These are phyloP conservation scores for Fusarium solani-melongenae DNA, from an alignment of 2,329 filamentous ascomycete species.

Conservation along the genomic window DNA sequence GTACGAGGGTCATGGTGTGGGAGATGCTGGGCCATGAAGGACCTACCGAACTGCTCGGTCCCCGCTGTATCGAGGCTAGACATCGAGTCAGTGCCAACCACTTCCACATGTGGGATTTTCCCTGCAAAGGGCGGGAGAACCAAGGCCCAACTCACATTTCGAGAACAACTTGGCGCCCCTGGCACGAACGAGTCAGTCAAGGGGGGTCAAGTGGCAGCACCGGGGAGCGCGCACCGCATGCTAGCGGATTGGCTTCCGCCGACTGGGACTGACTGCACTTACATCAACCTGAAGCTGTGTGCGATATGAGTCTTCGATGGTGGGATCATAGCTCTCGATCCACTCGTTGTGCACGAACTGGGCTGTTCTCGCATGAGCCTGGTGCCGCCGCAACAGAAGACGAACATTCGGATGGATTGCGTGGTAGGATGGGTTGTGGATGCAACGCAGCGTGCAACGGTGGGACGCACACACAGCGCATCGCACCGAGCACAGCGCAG, in stretches of 20 bases:
- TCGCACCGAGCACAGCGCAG: not conserved
- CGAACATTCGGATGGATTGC: slow-evolving; percentile 20
- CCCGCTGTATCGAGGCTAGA: slow-evolving; percentile 85
- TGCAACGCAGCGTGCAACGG: slow-evolving; percentile 1
- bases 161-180: slow-evolving; percentile 89
- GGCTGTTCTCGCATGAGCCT: slow-evolving; percentile 60
- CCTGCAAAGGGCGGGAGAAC: not conserved
- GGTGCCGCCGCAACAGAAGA: slow-evolving; percentile 14
- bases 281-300: slow-evolving; percentile 86
- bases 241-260: not conserved
- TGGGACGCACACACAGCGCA: slow-evolving; percentile 16
- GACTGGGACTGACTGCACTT: slow-evolving; percentile 53
- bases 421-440: slow-evolving; percentile 17
- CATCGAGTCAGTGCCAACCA: slow-evolving; percentile 35
- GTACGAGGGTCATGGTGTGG: slow-evolving; percentile 24
- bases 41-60: slow-evolving; percentile 90
- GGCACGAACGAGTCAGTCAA: slow-evolving; percentile 46
- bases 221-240: slow-evolving; percentile 1
- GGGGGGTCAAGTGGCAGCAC: slow-evolving; percentile 13
- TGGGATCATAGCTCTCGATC: slow-evolving; percentile 88
- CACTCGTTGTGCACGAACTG: slow-evolving; percentile 95
- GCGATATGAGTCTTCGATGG: slow-evolving; percentile 81
- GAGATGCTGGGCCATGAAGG: slow-evolving; percentile 30
- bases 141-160: slow-evolving; percentile 75
- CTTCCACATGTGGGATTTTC: slow-evolving; percentile 28